Evolutionary conservation across 129 eudicot genomes (phyloP).

Genomic region (Gnaphalium uliginosum): DNA sequence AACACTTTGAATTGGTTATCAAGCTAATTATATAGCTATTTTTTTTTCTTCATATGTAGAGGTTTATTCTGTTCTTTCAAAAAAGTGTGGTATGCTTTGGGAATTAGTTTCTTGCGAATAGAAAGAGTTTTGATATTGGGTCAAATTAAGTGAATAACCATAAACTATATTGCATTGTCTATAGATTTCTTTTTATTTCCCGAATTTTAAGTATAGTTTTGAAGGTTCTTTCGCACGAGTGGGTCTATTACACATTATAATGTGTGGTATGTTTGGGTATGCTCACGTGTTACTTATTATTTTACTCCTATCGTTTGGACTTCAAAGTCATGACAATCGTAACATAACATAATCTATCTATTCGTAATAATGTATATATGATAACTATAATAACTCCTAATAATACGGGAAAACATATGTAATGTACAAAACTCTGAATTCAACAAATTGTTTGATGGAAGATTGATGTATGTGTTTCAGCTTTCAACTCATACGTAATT

Average conservation of each 20-base stretch:
- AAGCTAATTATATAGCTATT: background rate
- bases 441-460: no score
- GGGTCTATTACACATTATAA: background rate
- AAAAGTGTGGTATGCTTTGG: no score
- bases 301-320: background rate
- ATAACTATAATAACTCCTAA: background rate
- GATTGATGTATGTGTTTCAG: no score
- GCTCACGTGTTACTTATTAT: background rate
- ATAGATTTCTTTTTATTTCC: no score
- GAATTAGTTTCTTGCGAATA: background rate
- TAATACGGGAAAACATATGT: background rate
- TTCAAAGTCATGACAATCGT: background rate
- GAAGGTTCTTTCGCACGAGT: background rate
- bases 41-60: no score
- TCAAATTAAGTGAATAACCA: background rate
- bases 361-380: background rate
- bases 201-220: background rate
- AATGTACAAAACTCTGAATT: no score
- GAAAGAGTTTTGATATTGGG: background rate
- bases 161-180: background rate
- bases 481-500: no score
- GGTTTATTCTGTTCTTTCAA: no score
- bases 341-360: background rate
- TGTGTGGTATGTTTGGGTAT: background rate
- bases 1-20: background rate